Conservation (phyloP, 2,329 filamentous ascomycete species). For the Penicillium sp. region DNA sequence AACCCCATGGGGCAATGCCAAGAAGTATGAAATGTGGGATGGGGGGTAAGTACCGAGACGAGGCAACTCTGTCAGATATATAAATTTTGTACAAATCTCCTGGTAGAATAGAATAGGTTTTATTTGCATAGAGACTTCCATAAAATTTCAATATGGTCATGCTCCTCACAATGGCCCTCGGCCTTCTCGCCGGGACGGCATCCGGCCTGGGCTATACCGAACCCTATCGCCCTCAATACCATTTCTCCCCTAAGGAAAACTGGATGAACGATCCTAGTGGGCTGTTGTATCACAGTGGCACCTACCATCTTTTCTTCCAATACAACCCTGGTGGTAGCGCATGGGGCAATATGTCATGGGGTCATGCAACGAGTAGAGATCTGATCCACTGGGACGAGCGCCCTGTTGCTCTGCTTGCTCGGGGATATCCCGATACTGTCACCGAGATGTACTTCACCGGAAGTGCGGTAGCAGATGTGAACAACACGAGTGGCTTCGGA, state of each 20-base stretch:
- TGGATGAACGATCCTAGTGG: slow-evolving; percentile 22
- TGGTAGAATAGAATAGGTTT: not conserved
- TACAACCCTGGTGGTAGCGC: slow-evolving; percentile 18
- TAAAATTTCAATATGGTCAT: not conserved
- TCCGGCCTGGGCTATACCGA: slow-evolving; percentile 8
- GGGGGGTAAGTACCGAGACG: not conserved
- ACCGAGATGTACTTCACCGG: slow-evolving; percentile 52
- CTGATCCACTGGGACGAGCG: slow-evolving; percentile 63
- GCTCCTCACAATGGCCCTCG: not conserved
- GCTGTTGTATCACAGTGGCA: slow-evolving; percentile 15
- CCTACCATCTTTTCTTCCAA: slow-evolving; percentile 24
- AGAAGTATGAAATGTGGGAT: not conserved
- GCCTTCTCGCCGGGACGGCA: slow-evolving; percentile 7
- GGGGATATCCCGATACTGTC: slow-evolving; percentile 44
- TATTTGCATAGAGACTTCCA: not conserved
- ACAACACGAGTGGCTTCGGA: slow-evolving; percentile 67
- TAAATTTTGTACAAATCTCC: not conserved
- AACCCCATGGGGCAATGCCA: slow-evolving; percentile 10
- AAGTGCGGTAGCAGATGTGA: slow-evolving; percentile 57
- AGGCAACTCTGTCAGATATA: not conserved
- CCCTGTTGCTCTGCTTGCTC: slow-evolving; percentile 53
- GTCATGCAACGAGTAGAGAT: slow-evolving; percentile 25
- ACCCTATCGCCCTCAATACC: slow-evolving; percentile 8
- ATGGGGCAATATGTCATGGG: slow-evolving; percentile 26
- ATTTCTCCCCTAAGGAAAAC: slow-evolving; percentile 7